Base-by-base conservation (phyloP, 768 basidiomycete genomes). In the Omphalotus guepiniiformis region DNA sequence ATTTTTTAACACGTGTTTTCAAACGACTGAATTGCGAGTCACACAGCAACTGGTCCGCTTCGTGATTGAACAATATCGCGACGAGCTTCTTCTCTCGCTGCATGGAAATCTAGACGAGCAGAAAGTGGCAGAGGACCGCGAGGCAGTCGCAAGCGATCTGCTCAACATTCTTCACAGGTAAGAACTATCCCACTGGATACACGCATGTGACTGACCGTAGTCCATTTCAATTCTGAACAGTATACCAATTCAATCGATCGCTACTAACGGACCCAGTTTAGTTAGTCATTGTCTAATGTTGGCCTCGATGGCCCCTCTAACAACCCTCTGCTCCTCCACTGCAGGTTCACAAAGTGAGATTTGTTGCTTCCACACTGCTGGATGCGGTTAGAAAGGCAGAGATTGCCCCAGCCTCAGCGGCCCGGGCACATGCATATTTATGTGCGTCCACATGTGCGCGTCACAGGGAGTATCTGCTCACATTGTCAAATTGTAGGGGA, bases 191-290 rank as follows among this genome's bases (percentile, higher is more conserved):
- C n/a, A 9, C 9, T 32, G 30, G 9, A 9, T 32, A n/a, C 9
- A 9, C 9, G 9, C 30, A n/a, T 32, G 30, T 32, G 30, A 32
- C 30, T 32, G 30, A 32, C n/a, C 30, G n/a, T n/a, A n/a, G n/a
- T n/a, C 30, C 30, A n/a, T n/a, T 9, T 32, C 30, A n/a, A 32
- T 32, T 27, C 27, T 45, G 34, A 51, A 37, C 54, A 91, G 87
- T 58, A 93, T 94, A 55, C 93, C 93, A 15, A 93, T 94, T 46
- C 90, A 93, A 63, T 90, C 89, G 26, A 93, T 94, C 56, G 92
- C 91, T 27, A 88, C 85, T 40, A 93, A 88, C 58, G 88, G 88
- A 3, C 88, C 88, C 4, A 88, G 86, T 47, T 67, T 90, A 71
- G 87, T 76, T 49, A 59, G 72, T 45, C n/a, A 37, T 7, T 41